A percentile compares a stretch with the other conserved stretches of the same genome.
Conservation (phyloP, 31 red algal species). For the Porphyra umbilicalis region DNA sequence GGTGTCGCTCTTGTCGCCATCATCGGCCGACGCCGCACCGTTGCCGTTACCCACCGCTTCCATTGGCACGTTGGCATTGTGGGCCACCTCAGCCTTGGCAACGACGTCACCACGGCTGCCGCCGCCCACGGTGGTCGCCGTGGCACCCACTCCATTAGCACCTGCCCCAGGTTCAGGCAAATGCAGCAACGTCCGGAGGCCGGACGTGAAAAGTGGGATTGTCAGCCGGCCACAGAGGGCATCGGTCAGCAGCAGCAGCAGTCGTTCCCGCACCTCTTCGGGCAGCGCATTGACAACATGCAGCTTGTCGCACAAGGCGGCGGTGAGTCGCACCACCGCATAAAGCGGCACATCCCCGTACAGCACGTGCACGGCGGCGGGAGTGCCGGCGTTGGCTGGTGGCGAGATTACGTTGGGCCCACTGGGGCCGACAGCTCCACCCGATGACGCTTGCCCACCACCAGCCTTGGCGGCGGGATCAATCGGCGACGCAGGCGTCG, state of each 20-base stretch:
- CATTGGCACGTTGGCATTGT: too few species aligned
- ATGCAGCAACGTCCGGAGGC: not conserved
- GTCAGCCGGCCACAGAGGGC: not conserved
- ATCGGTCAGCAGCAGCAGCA: not conserved
- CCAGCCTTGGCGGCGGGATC: not conserved
- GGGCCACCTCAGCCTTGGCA: too few species aligned
- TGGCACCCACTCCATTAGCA: not conserved
- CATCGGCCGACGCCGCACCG: not conserved
- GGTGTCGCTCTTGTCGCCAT: not conserved
- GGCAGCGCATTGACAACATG: not conserved
- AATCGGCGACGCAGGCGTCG: not conserved
- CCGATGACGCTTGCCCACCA: not conserved
- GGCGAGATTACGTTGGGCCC: too few species aligned
- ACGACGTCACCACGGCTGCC: not conserved
- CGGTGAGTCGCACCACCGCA: constrained; percentile 30
- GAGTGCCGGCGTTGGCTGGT: too few species aligned
- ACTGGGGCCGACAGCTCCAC: not conserved
- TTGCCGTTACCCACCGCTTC: not conserved
- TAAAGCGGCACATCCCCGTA: constrained; percentile 41
- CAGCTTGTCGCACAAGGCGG: constrained; percentile 3
- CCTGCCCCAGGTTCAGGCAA: not conserved
- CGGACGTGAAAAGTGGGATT: not conserved
- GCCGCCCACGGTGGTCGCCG: not conserved
- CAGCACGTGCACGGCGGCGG: not conserved
- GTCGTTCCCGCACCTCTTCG: not conserved